Evolutionary conservation across 2,329 filamentous ascomycete species (phyloP).

Genomic region (Akanthomyces muscarius): DNA sequence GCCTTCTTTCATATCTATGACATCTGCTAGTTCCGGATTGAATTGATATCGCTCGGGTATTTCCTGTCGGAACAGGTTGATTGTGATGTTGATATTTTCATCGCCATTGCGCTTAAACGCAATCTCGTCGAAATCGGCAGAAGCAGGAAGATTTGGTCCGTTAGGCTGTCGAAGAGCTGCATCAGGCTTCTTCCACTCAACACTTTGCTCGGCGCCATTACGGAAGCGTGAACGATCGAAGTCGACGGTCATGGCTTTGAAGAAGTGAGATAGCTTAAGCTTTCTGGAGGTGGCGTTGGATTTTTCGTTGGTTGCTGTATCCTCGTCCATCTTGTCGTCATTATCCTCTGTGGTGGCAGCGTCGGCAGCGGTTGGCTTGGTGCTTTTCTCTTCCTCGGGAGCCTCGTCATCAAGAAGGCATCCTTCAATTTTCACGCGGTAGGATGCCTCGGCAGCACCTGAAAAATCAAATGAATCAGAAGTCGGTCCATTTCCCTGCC

Average conservation of each 20-base stretch:
- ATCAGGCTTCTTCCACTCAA: constrained; percentile 86
- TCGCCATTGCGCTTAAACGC: constrained; percentile 90
- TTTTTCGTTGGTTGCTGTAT: constrained; percentile 32
- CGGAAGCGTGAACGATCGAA: constrained; percentile 61
- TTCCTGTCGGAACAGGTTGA: constrained; percentile 83
- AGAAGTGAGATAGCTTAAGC: constrained; percentile 69
- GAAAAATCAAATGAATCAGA: constrained; percentile 79
- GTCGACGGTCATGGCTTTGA: constrained; percentile 73
- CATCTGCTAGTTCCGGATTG: constrained; percentile 72
- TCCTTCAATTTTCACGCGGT: constrained; percentile 88
- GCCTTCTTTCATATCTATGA: constrained; percentile 82
- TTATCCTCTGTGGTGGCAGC: constrained; percentile 35
- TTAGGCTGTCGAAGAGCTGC: constrained; percentile 47
- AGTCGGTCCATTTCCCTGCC: constrained; percentile 70
- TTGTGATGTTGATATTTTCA: constrained; percentile 85
- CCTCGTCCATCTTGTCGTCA: constrained; percentile 25
- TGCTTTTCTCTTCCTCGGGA: constrained; percentile 42
- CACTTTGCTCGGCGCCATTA: constrained; percentile 50
- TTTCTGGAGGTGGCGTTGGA: constrained; percentile 26
- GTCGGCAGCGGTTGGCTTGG: constrained; percentile 23
- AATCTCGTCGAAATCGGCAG: constrained; percentile 81
- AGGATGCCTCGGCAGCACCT: constrained; percentile 71
- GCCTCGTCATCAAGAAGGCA: constrained; percentile 70
- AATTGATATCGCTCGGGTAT: constrained; percentile 79
- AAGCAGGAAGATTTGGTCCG: constrained; percentile 43